These are phyloP conservation scores for Neurospora pannonica DNA, from an alignment of 495 filamentous ascomycete species.

Conservation along the genomic window DNA sequence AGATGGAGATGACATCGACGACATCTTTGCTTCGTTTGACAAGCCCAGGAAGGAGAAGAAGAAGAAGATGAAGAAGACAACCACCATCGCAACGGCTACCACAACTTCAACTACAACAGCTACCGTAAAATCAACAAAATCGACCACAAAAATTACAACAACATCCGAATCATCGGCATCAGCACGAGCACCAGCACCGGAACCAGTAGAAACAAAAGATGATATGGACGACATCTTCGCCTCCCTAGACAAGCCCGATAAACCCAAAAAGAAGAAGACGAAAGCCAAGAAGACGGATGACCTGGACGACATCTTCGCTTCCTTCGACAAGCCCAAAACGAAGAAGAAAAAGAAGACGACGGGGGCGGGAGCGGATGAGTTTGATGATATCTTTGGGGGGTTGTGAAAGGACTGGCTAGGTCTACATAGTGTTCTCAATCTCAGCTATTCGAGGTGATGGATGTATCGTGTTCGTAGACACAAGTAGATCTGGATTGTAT, in stretches of 20 bases:
- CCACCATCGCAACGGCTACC: not conserved
- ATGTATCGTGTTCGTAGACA: not conserved
- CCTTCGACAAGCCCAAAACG: constrained; percentile 7
- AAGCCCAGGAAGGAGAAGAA: constrained; percentile 12
- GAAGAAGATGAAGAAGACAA: constrained; percentile 3
- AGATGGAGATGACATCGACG: constrained; percentile 18
- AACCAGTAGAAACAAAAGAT: not conserved
- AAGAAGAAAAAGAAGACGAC: constrained; percentile 17
- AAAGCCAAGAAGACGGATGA: constrained; percentile 14
- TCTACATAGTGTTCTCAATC: not conserved
- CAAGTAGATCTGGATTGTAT: no score
- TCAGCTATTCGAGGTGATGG: not conserved
- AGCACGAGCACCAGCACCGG: not conserved
- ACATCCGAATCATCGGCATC: constrained; percentile 8
- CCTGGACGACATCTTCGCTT: constrained; percentile 29
- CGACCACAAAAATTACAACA: not conserved
- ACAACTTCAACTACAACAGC: not conserved
- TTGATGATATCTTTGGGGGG: constrained; percentile 23
- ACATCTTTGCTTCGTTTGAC: constrained; percentile 12
- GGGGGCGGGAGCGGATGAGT: constrained; percentile 13
- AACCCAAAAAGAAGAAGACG: constrained; percentile 3
- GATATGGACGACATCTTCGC: not conserved
- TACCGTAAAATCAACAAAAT: not conserved
- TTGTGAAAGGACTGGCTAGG: not conserved
- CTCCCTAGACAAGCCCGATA: not conserved